phyloP scores from a whole-genome alignment of 2,329 filamentous ascomycete species.

The Colletotrichum acutatum region DNA sequence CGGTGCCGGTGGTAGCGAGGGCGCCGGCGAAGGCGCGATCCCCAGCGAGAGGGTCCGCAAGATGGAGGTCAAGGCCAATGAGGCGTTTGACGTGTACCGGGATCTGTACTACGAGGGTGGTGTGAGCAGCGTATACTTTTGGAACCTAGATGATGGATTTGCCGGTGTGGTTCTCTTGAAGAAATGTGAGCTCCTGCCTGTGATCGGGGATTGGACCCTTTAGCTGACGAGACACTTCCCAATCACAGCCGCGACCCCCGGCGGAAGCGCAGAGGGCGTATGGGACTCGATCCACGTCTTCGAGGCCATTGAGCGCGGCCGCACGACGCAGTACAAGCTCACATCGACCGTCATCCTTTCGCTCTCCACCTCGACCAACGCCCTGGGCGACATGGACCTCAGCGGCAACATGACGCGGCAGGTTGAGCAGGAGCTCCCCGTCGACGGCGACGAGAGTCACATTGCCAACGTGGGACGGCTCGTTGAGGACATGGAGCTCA shows the following conservation, averaged over 20 bases:
- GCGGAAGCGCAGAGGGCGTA: constrained; percentile 76
- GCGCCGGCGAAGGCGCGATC: constrained; percentile 81
- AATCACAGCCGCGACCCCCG: constrained; percentile 70
- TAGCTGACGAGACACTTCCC: background rate
- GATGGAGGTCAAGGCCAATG: constrained; percentile 94
- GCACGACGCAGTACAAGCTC: constrained; percentile 95
- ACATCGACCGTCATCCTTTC: constrained; percentile 97
- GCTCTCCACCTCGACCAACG: constrained; percentile 69
- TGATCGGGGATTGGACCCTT: background rate
- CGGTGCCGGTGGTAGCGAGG: constrained; percentile 64
- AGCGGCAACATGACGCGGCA: constrained; percentile 98
- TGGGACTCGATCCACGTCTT: constrained; percentile 99
- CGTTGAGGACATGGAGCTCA: constrained; percentile 99
- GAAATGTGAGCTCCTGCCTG: constrained; percentile 70
- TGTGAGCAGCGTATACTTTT: constrained; percentile 96
- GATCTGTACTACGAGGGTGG: constrained; percentile 98
- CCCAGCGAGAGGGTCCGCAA: constrained; percentile 91
- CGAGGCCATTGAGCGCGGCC: constrained; percentile 91
- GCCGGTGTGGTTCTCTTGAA: constrained; percentile 95
- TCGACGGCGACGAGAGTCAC: constrained; percentile 91
- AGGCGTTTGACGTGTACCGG: constrained; percentile 96
- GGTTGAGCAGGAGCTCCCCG: constrained; percentile 89
- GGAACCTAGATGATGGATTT: constrained; percentile 98
- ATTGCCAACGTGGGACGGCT: constrained; percentile 94
- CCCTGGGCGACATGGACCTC: constrained; percentile 87